Percentiles rank a stretch among this genome's conserved stretches.
phyloP scores from a whole-genome alignment of 23 red algal genomes.

The Agarophyton chilense region DNA sequence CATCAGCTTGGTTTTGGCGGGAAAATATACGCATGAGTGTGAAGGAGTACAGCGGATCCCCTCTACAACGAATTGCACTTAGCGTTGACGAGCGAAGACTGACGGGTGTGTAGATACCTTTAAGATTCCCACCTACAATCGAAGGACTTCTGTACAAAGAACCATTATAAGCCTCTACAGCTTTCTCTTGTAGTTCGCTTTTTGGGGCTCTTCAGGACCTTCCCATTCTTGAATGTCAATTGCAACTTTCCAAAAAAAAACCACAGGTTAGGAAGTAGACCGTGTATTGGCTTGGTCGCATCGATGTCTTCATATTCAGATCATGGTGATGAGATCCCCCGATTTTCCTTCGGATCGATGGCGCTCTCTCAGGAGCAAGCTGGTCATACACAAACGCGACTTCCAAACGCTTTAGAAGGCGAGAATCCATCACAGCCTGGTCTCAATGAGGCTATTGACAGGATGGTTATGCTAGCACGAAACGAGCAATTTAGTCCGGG shows the following conservation, averaged over 20 bases:
- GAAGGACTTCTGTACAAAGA: no score
- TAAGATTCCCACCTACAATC: no score
- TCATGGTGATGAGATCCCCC: slow-evolving; percentile 31
- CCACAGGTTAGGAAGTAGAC: background rate
- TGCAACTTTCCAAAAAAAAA: background rate
- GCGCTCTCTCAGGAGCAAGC: slow-evolving; percentile 59
- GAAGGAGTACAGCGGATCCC: no score
- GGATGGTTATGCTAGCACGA: slow-evolving; percentile 12
- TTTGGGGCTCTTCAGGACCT: background rate
- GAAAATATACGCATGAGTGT: background rate
- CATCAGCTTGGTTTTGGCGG: no score
- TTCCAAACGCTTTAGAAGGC: background rate
- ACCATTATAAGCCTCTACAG: no score
- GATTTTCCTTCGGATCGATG: slow-evolving; percentile 70
- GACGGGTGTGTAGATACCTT: no score
- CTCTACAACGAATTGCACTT: no score
- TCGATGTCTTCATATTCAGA: slow-evolving; percentile 6
- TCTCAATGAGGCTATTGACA: slow-evolving; percentile 46
- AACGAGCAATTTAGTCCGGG: slow-evolving; percentile 65
- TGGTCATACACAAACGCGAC: background rate
- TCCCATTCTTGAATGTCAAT: background rate
- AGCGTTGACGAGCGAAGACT: no score
- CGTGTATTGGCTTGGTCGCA: background rate
- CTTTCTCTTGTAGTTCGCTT: no score
- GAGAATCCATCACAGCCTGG: background rate